Evolutionary conservation across 1,284 basidiomycete genomes (phyloP), one percentile per base, ranked within the genome.

Genomic region (Papiliotrema nemorosa): DNA sequence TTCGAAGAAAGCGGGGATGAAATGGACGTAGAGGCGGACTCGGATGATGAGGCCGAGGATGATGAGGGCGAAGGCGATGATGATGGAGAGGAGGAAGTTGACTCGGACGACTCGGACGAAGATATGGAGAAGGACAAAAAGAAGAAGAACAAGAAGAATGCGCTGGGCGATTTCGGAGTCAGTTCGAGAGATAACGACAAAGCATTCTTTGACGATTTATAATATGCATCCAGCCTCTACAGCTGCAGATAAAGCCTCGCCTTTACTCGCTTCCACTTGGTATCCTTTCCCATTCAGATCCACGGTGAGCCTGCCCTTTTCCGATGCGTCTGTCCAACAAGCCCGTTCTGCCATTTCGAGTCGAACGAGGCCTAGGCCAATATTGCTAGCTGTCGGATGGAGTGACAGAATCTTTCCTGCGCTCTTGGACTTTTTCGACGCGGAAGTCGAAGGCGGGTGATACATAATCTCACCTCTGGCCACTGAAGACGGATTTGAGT

Each of bases 1-100:
- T 79, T 85, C 49, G 82, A 82, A 50, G 78, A 78, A 3, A 75
- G 72, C 52, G 75, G 76, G 41, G 78, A 77, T 44, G 77, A 77
- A 37, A 77, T 67, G 18, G 81, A 77, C 49, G 79, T 77, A 3
- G 79, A 81, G 56, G 78, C 77, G 36, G 78, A 79, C 14, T 75
- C 75, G 10, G 70, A 67, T 16, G 60, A 66, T 10, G 66, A 70
- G 13, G 76, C 54, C 7, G 54, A 49, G 14, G 56, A 60, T 25
- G 62, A 53, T 7, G 49, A 44, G 29, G 54, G n/a, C n/a, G n/a
- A n/a, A n/a, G n/a, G n/a, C n/a, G n/a, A n/a, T n/a, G n/a, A n/a
- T n/a, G n/a, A n/a, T 45, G 10, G 55, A 31, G 52, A 55, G 12
- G 58, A 57, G 13, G 56, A 44, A 39, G 54, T 47, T 25, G 62